Percentiles rank a stretch among this genome's conserved stretches.
phyloP scores from a whole-genome alignment of 306 rosid genomes.

The Sicyos baderoa region DNA sequence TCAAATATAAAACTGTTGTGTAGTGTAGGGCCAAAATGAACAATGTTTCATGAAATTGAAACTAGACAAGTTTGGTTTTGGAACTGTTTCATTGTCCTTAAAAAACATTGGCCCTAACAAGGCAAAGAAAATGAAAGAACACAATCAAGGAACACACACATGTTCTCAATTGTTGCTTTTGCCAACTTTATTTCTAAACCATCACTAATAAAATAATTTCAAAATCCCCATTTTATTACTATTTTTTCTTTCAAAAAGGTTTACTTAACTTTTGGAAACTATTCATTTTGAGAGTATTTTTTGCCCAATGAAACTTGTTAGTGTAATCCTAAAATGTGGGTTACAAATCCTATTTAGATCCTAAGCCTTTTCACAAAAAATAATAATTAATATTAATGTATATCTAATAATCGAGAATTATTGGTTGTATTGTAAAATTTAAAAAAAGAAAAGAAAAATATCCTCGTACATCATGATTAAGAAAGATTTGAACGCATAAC shows the following conservation, averaged over 20 bases:
- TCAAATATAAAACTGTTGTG: neutral
- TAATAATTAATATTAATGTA: too few relatives aligned
- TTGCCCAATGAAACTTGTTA: neutral
- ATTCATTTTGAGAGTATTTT: neutral
- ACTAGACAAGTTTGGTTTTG: neutral
- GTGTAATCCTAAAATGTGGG: neutral
- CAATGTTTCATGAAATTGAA: neutral
- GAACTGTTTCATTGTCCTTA: conserved; percentile 1
- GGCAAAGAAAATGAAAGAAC: neutral
- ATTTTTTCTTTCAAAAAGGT: neutral
- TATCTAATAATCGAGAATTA: too few relatives aligned
- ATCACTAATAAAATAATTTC: neutral
- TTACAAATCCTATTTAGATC: neutral
- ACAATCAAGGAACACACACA: neutral
- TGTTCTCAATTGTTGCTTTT: neutral
- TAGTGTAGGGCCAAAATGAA: neutral
- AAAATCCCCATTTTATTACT: neutral
- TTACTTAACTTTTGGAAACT: neutral
- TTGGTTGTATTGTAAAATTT: too few relatives aligned
- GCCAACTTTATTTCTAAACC: neutral
- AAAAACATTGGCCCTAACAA: neutral
- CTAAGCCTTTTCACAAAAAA: too few relatives aligned
- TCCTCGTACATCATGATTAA: too few relatives aligned
- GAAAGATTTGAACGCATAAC: too few relatives aligned
- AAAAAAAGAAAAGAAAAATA: too few relatives aligned